These are phyloP conservation scores for Alternaria brassicae DNA, from an alignment of 2,329 filamentous ascomycete species.

Conservation along the genomic window DNA sequence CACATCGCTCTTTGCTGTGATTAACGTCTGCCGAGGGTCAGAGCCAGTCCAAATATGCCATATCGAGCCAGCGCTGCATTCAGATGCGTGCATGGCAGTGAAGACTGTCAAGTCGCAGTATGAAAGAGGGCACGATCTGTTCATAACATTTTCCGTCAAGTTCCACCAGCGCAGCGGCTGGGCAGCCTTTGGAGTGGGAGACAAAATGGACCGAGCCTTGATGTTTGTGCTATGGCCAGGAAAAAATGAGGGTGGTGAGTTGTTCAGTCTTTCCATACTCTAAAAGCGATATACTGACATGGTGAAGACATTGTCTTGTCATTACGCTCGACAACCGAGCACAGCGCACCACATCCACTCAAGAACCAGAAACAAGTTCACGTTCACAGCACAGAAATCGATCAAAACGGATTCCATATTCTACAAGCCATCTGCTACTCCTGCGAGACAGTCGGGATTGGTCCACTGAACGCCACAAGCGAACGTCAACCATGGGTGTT, in stretches of 20 bases:
- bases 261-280: background rate
- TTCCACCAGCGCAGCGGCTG: background rate
- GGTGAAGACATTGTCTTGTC: background rate
- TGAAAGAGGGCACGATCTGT: background rate
- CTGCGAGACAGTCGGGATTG: slow-evolving; percentile 8
- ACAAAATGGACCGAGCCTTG: background rate
- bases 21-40: slow-evolving; percentile 5
- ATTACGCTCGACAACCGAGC: background rate
- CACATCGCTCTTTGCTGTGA: background rate
- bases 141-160: background rate
- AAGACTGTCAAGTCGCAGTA: background rate
- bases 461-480: slow-evolving; percentile 6
- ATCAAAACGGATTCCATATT: slow-evolving; percentile 6
- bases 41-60: slow-evolving; percentile 11
- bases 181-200: background rate
- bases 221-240: background rate
- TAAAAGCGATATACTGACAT: background rate
- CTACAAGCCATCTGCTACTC: slow-evolving; percentile 7
- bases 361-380: background rate
- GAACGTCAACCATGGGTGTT: background rate
- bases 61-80: background rate
- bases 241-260: background rate
- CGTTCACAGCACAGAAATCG: background rate
- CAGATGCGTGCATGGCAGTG: background rate
- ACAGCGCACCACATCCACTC: background rate